Percentiles rank a stretch among this genome's conserved stretches.
Evolutionary conservation across 345 rosid genomes (phyloP).

Genomic region (Eucalyptus tenuipes): DNA sequence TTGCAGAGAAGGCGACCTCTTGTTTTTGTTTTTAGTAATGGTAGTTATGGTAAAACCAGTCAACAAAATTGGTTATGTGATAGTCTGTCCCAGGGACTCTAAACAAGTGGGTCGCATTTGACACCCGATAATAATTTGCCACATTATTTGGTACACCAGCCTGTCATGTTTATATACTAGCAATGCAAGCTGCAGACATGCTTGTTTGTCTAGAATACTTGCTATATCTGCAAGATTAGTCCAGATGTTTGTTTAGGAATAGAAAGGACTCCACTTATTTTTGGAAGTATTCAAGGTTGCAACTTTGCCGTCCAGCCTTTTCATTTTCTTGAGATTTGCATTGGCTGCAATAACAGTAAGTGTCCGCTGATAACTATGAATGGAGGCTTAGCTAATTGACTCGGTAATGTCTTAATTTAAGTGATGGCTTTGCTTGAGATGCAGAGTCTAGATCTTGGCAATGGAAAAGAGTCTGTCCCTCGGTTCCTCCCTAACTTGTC

Average conservation of each 20-base stretch:
- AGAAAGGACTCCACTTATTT: not conserved
- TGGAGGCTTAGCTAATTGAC: not conserved
- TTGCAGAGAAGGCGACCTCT: not conserved
- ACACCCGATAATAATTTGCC: accelerated
- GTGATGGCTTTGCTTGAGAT: not conserved
- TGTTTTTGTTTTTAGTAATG: not conserved
- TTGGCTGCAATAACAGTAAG: not conserved
- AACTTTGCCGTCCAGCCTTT: not conserved
- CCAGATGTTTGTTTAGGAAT: not conserved
- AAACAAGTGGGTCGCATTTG: not conserved
- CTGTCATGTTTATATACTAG: not conserved
- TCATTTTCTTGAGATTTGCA: not conserved
- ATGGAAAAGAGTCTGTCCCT: not conserved
- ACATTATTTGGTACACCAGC: not conserved
- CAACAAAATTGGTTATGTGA: not conserved
- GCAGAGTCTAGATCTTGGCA: not conserved
- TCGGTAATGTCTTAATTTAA: not conserved
- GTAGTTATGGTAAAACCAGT: not conserved
- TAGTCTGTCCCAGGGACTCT: not conserved
- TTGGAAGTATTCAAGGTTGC: not conserved
- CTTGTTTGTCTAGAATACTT: not conserved
- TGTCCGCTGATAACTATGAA: not conserved
- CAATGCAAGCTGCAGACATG: not conserved
- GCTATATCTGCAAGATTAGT: not conserved
- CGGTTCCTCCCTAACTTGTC: not conserved